Percentiles rank a stretch among this genome's conserved stretches.
phyloP scores from a whole-genome alignment of 306 rosid genomes.

The Acmispon strigosus region DNA sequence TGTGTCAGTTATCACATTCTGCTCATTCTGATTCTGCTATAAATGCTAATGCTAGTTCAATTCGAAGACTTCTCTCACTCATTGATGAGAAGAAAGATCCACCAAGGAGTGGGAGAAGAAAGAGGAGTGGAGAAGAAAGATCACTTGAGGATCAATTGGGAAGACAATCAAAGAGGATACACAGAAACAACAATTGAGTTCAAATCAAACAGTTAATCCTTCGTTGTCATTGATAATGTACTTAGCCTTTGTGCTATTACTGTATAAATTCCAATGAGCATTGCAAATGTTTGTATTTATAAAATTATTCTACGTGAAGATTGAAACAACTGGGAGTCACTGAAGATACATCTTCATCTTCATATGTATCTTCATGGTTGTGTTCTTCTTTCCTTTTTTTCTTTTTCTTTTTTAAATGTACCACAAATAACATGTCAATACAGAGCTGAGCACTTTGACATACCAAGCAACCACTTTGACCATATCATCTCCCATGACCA shows the following conservation, averaged over 20 bases:
- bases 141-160: conserved; percentile 29
- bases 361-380: too few relatives aligned
- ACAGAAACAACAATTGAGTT: background rate
- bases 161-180: conserved; percentile 32
- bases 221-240: background rate
- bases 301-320: too few relatives aligned
- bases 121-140: conserved; percentile 49
- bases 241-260: conserved; percentile 2
- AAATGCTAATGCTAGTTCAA: conserved; percentile 19
- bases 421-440: background rate
- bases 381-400: background rate
- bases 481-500: conserved; percentile 99
- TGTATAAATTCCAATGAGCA: conserved; percentile 6
- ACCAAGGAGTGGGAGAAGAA: conserved; percentile 36
- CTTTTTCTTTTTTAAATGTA: background rate
- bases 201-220: conserved; percentile 3
- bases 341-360: too few relatives aligned
- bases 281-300: too few relatives aligned
- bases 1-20: conserved; percentile 29
- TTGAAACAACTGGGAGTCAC: too few relatives aligned
- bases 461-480: conserved; percentile 99
- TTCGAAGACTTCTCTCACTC: conserved; percentile 51
- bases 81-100: conserved; percentile 63
- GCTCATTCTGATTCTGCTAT: conserved; percentile 30
- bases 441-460: conserved; percentile 31